These are phyloP conservation scores for Puccinia horiana DNA, from an alignment of 1,284 basidiomycete species.

Conservation along the genomic window DNA sequence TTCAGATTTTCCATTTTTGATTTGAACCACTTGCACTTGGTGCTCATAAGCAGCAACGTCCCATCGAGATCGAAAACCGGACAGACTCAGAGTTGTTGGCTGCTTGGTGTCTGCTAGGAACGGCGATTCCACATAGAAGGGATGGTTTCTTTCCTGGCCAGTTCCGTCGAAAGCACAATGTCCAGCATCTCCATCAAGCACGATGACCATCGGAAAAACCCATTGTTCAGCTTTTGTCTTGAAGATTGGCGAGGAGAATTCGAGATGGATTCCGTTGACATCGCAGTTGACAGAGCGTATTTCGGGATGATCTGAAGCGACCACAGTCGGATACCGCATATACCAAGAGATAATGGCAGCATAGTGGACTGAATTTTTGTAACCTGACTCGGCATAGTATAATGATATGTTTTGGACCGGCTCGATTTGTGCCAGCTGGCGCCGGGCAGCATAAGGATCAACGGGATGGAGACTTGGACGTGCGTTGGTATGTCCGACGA, in stretches of 20 bases:
- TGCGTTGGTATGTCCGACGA: not conserved
- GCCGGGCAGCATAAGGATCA: slow-evolving; percentile 18
- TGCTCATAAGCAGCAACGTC: slow-evolving; percentile 35
- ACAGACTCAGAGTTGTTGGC: not conserved
- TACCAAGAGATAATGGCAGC: slow-evolving; percentile 25
- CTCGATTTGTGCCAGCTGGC: slow-evolving; percentile 15
- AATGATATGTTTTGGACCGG: slow-evolving; percentile 19
- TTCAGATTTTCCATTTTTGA: not conserved
- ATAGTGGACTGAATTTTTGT: slow-evolving; percentile 28
- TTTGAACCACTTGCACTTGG: slow-evolving; percentile 25
- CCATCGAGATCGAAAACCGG: slow-evolving; percentile 48
- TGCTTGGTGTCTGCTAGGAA: not conserved
- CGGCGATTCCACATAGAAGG: slow-evolving; percentile 5
- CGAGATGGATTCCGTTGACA: slow-evolving; percentile 32
- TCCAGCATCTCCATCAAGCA: slow-evolving; percentile 34
- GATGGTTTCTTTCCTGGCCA: slow-evolving; percentile 36
- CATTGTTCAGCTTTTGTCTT: slow-evolving; percentile 17
- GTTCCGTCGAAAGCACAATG: slow-evolving; percentile 24
- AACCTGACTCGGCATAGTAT: slow-evolving; percentile 29
- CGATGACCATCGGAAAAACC: slow-evolving; percentile 38
- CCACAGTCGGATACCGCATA: slow-evolving; percentile 33
- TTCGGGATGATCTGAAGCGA: slow-evolving; percentile 25
- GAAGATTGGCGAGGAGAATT: slow-evolving; percentile 22
- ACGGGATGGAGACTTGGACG: slow-evolving; percentile 37
- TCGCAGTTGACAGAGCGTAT: slow-evolving; percentile 34